These are phyloP conservation scores for Malus domestica DNA, from an alignment of 306 rosid genomes.

Conservation along the genomic window ASM211411v1 NC_041803.1:16657501-16658000, in stretches of 20 bases:
- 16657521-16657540: slow-evolving; percentile 86
- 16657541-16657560: slow-evolving; percentile 91
- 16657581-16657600: slow-evolving; percentile 59
- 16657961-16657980: slow-evolving; percentile 22
- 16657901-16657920: not conserved
- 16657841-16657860: slow-evolving; percentile 35
- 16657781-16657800: slow-evolving; percentile 75
- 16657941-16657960: slow-evolving; percentile 36
- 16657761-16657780: slow-evolving; percentile 14
- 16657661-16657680: slow-evolving; percentile 83
- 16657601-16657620: slow-evolving; percentile 89
- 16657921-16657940: slow-evolving; percentile 53
- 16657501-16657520: slow-evolving; percentile 61
- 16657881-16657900: not conserved
- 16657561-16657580: slow-evolving; percentile 67
- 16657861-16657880: not conserved
- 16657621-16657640: slow-evolving; percentile 51
- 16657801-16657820: slow-evolving; percentile 60
- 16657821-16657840: slow-evolving; percentile 61
- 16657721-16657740: not conserved
- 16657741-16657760: not conserved
- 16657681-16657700: slow-evolving; percentile 74
- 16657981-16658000: slow-evolving; percentile 20
- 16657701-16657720: slow-evolving; percentile 43
- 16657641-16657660: slow-evolving; percentile 65